Conservation (phyloP, 73 alveolate genomes). For the Uronychia setigera region DNA sequence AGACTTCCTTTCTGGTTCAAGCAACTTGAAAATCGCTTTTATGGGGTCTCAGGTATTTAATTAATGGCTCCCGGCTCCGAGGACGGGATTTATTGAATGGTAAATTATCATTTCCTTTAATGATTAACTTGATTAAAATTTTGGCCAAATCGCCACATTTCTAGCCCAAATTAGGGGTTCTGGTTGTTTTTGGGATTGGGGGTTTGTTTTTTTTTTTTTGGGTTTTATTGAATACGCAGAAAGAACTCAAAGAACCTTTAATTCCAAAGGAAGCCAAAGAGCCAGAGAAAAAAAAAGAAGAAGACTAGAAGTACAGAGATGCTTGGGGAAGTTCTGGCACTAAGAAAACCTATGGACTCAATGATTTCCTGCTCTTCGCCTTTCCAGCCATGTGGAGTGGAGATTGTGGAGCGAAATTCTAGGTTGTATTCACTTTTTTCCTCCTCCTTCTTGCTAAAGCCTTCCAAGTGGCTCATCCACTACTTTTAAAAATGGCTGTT, state of each 20-base stretch:
- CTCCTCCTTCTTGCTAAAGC: conserved; percentile 21
- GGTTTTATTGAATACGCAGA: background rate
- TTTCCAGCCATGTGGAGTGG: conserved; percentile 56
- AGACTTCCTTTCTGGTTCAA: too few relatives aligned
- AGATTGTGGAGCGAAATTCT: conserved; percentile 9
- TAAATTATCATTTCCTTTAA: too few relatives aligned
- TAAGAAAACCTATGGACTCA: conserved; percentile 37
- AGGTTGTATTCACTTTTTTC: conserved; percentile 14
- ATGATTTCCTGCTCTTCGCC: conserved; percentile 42
- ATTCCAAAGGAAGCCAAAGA: background rate
- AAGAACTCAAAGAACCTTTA: background rate
- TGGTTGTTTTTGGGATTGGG: too few relatives aligned
- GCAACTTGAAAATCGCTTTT: too few relatives aligned
- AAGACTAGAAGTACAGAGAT: background rate
- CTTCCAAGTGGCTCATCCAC: conserved; percentile 30
- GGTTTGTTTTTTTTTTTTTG: too few relatives aligned
- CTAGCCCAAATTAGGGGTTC: too few relatives aligned
- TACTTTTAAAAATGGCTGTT: conserved; percentile 34
- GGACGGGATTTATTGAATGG: too few relatives aligned
- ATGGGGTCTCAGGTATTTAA: too few relatives aligned
- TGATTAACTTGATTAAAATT: too few relatives aligned
- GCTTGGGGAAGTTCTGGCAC: background rate
- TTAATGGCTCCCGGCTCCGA: too few relatives aligned
- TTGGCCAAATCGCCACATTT: too few relatives aligned
- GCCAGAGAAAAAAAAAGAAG: background rate